These are phyloP conservation scores for Penicillium canariense DNA, from an alignment of 495 filamentous ascomycete genomes.

Conservation along the genomic window DNA sequence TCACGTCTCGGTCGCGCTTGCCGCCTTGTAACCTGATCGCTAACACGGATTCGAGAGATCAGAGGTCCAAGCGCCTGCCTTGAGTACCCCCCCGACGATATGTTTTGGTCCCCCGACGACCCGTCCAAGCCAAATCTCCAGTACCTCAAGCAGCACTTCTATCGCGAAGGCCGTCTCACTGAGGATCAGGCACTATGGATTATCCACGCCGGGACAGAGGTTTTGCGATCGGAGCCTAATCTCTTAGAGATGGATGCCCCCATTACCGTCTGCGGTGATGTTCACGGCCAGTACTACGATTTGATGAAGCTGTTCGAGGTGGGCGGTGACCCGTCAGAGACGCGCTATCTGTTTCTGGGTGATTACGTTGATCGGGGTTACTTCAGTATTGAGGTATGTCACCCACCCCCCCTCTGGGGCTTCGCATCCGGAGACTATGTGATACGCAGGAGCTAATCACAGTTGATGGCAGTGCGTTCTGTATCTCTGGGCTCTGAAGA, in stretches of 20 bases:
- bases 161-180: constrained; percentile 92
- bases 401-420: neutral
- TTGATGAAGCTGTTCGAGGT: constrained; percentile 99
- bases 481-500: constrained; percentile 97
- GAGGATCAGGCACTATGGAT: constrained; percentile 98
- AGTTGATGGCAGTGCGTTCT: constrained; percentile 68
- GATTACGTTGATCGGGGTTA: constrained; percentile 98
- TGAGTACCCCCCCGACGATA: constrained; percentile 82
- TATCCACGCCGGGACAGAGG: constrained; percentile 76
- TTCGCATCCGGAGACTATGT: neutral
- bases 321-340: constrained; percentile 93
- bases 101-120: constrained; percentile 74
- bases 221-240: constrained; percentile 86
- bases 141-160: constrained; percentile 97
- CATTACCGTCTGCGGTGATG: constrained; percentile 98
- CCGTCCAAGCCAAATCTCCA: constrained; percentile 84
- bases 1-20: constrained; percentile 6
- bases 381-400: constrained; percentile 87
- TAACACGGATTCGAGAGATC: constrained; percentile 15
- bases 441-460: neutral
- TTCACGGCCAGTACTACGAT: constrained; percentile 98
- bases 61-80: constrained; percentile 97
- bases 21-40: constrained; percentile 5
- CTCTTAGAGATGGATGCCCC: constrained; percentile 98
- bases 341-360: constrained; percentile 92